Evolutionary conservation across 148 eudicot genomes (phyloP), one percentile per base, ranked within the genome.

Genomic region (Camellia japonica): DNA sequence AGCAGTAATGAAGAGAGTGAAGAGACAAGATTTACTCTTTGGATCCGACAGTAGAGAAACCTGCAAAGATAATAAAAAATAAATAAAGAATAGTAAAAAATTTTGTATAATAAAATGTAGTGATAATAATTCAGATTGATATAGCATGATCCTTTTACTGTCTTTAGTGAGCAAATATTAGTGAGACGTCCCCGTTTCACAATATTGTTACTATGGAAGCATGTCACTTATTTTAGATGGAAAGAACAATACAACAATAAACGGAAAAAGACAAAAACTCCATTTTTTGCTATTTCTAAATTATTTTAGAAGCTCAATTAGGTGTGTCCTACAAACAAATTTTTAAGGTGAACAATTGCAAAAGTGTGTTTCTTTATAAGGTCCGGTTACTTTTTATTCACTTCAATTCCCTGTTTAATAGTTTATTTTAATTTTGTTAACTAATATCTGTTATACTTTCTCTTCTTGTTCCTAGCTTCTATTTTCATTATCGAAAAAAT

Each of bases 1-100:
- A 65, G 78, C 78, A 11, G 80, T 80, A 16, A 91, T 38, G 14
- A 82, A 71, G 71, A 87, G 64, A 76, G 65, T 87, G 83, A 81
- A 87, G 66, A 89, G 60, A 78, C 81, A 76, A 52, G 87, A 88
- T 78, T 86, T 83, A 77, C 68, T 74, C 83, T 88, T 91, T 43
- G 87, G 60, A 46, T 93, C 93, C 10, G 86, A 78, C 43, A 77
- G 77, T 13, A 79, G 23, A 74, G 79, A 78, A 80, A 81, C 88
- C 94, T 93, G 93, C 67, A 56, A 80, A 89, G 43, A 51, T 12
- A 41, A 44, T 23, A 64, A 10, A 71, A 47, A 54, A 7, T 30
- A 51, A 75, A 76, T 3, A 42, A 60, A 43, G 20, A 75, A 52
- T 20, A 55, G 16, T 15, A 42, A 51, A 5, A 72, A 52, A 8